Evolutionary conservation across 345 rosid species (phyloP).

Genomic region (Reutealis trisperma): DNA sequence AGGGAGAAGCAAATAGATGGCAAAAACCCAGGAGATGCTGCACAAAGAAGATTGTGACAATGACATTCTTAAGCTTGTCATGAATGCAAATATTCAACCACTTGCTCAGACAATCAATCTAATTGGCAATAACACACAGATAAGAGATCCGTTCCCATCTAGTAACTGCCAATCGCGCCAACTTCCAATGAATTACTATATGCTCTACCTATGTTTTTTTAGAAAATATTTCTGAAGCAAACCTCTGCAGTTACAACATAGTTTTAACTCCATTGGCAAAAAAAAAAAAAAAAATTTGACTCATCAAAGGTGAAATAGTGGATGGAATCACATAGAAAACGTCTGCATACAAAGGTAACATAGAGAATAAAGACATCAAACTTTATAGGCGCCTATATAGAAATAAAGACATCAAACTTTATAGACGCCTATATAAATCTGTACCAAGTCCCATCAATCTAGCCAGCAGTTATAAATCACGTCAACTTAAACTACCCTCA

Average conservation of each 20-base stretch:
- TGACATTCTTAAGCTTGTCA: background rate
- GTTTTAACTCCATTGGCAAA: no score
- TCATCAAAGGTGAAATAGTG: background rate
- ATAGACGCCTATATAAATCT: background rate
- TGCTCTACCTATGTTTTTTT: background rate
- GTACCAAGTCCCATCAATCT: background rate
- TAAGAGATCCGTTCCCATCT: background rate
- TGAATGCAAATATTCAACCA: background rate
- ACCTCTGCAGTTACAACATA: background rate
- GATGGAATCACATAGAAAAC: background rate
- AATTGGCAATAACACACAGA: background rate
- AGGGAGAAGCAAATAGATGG: no score
- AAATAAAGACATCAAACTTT: background rate
- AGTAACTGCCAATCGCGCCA: background rate
- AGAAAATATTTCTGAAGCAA: background rate
- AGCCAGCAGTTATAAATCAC: constrained; percentile 1
- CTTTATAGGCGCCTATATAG: background rate
- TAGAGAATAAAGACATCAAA: background rate
- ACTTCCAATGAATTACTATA: background rate
- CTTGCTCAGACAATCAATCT: background rate
- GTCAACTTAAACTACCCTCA: constrained; percentile 41
- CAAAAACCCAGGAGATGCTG: background rate
- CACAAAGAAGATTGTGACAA: background rate
- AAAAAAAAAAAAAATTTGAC: no score
- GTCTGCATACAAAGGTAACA: background rate